Percentiles rank a stretch among this genome's conserved stretches.
Evolutionary conservation across 129 eudicot genomes (phyloP).

Genomic region (Glebionis coronaria): DNA sequence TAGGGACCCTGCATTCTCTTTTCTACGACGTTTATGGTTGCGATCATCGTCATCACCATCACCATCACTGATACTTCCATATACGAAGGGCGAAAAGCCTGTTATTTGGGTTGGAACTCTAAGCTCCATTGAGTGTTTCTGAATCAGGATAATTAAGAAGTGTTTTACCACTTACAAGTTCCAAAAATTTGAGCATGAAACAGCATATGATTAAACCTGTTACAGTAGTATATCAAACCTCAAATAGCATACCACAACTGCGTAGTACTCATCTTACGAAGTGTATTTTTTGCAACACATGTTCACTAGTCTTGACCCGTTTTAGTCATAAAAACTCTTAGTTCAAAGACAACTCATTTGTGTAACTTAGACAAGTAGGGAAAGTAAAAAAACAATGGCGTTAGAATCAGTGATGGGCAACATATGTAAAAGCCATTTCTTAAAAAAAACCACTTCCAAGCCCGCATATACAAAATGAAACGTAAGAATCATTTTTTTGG

Average conservation of each 20-base stretch:
- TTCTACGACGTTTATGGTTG: conserved; percentile 95
- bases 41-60: conserved; percentile 99
- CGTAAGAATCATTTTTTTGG: not conserved
- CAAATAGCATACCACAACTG: conserved; percentile 5
- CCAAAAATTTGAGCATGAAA: conserved; percentile 1
- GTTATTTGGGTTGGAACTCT: conserved; percentile 55
- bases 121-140: conserved; percentile 56
- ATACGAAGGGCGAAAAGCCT: conserved; percentile 55
- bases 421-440: conserved; percentile 3
- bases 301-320: not conserved
- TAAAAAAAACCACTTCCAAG: conserved; percentile 14
- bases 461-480: not conserved
- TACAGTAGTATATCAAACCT: not conserved
- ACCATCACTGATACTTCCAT: conserved; percentile 69
- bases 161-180: not conserved
- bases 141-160: not conserved
- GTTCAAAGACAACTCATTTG: not conserved
- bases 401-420: not conserved
- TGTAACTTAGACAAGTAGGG: conserved; percentile 3
- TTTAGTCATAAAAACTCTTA: conserved; percentile 1
- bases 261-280: not conserved
- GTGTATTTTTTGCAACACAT: not conserved
- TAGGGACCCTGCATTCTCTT: conserved; percentile 62
- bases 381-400: not conserved
- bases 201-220: conserved; percentile 3